Percentiles rank a stretch among this genome's conserved stretches.
Conservation (phyloP, 805 yeast genomes). For the Hanseniaspora mollemarum region DNA sequence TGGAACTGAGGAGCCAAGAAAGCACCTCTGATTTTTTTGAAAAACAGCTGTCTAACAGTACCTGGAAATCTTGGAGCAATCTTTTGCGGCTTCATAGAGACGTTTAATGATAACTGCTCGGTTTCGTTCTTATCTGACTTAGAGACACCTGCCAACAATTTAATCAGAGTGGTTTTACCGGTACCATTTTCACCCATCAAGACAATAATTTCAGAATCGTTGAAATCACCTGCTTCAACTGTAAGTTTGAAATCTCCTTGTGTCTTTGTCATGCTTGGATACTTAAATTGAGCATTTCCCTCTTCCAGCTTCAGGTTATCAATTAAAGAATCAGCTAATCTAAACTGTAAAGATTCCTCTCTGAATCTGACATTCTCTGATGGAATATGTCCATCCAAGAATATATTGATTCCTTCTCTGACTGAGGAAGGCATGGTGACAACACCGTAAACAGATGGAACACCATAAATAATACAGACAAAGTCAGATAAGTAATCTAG, state of each 20-base stretch:
- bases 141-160: slow-evolving; percentile 83
- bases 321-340: slow-evolving; percentile 63
- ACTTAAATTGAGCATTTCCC: slow-evolving; percentile 63
- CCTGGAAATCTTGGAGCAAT: slow-evolving; percentile 98
- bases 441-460: slow-evolving; percentile 97
- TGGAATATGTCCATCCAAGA: slow-evolving; percentile 95
- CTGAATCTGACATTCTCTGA: slow-evolving; percentile 95
- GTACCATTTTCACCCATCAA: slow-evolving; percentile 99
- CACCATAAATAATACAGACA: slow-evolving; percentile 94
- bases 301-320: slow-evolving; percentile 64
- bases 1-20: slow-evolving; percentile 96
- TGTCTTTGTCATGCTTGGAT: slow-evolving; percentile 78
- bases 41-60: slow-evolving; percentile 93
- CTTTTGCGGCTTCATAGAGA: slow-evolving; percentile 97
- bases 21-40: slow-evolving; percentile 88
- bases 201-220: slow-evolving; percentile 91
- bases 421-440: slow-evolving; percentile 94
- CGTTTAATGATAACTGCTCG: slow-evolving; percentile 76
- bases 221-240: slow-evolving; percentile 79
- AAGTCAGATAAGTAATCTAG: slow-evolving; percentile 94
- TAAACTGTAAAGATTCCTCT: slow-evolving; percentile 87
- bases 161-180: slow-evolving; percentile 97
- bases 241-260: slow-evolving; percentile 89
- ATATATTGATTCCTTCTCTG: slow-evolving; percentile 97
- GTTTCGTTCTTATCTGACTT: slow-evolving; percentile 72